A percentile compares a stretch with the other conserved stretches of the same genome.
Conservation (phyloP, 768 basidiomycete species). For the Boletus coccyginus region DNA sequence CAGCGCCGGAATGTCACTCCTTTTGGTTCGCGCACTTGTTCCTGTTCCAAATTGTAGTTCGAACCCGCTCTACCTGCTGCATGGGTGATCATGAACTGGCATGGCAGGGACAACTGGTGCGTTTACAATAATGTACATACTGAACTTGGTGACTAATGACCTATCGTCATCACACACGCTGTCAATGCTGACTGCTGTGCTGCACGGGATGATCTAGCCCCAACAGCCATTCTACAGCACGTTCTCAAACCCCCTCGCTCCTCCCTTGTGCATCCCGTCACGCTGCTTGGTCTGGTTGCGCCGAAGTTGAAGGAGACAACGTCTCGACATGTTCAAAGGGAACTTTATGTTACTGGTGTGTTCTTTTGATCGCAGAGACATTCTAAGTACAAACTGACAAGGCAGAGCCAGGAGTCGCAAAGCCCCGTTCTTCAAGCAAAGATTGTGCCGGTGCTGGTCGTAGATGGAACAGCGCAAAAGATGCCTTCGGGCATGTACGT, state of each 20-base stretch:
- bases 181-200: not conserved
- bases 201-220: not conserved
- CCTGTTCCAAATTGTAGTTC: too few species aligned
- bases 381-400: not conserved
- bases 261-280: conserved; percentile 8
- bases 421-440: conserved; percentile 6
- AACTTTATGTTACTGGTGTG: conserved; percentile 1
- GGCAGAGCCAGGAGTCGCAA: not conserved
- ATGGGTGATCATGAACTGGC: too few species aligned
- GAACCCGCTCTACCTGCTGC: too few species aligned
- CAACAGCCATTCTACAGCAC: not conserved
- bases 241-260: conserved; percentile 7
- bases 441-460: conserved; percentile 3
- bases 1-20: too few species aligned
- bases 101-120: not conserved
- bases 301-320: not conserved
- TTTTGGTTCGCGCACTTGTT: too few species aligned
- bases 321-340: not conserved
- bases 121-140: not conserved
- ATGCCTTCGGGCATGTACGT: conserved; percentile 21
- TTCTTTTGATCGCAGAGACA: too few species aligned
- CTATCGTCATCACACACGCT: conserved; percentile 1
- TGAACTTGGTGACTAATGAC: not conserved
- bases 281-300: conserved; percentile 1
- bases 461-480: conserved; percentile 20